Percentiles rank a stretch among this genome's conserved stretches.
These are phyloP conservation scores for Meredithiella fracta DNA, from an alignment of 2,329 filamentous ascomycete genomes.

Conservation along the genomic window DNA sequence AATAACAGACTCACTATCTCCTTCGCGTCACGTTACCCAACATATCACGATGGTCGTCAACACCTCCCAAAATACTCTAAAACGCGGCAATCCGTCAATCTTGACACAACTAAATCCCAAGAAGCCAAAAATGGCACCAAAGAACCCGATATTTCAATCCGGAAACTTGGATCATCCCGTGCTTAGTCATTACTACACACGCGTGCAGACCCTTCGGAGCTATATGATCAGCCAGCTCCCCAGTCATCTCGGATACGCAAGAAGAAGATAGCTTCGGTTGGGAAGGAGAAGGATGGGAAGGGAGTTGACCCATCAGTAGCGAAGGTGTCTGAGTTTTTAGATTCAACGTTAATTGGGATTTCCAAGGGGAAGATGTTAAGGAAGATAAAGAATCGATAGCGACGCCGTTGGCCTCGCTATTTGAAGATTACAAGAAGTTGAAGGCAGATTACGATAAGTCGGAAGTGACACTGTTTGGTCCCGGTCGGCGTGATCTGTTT, in stretches of 20 bases:
- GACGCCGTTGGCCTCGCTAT: neutral
- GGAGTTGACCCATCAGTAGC: slow-evolving; percentile 11
- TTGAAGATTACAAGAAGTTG: neutral
- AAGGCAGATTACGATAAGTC: slow-evolving; percentile 20
- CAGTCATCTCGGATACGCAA: slow-evolving; percentile 45
- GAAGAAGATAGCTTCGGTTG: slow-evolving; percentile 37
- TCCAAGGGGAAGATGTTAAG: neutral
- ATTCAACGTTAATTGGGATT: slow-evolving; percentile 14
- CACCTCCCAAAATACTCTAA: neutral
- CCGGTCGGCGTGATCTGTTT: slow-evolving; percentile 25
- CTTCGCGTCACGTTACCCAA: neutral
- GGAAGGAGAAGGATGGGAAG: slow-evolving; percentile 24
- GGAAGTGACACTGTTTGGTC: slow-evolving; percentile 33
- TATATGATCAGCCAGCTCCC: slow-evolving; percentile 54
- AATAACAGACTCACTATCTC: no score
- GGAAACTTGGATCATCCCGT: slow-evolving; percentile 1
- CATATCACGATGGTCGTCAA: neutral
- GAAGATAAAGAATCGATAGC: neutral
- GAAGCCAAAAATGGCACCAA: neutral
- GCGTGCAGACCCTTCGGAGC: slow-evolving; percentile 49
- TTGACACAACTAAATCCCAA: neutral
- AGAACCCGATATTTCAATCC: neutral
- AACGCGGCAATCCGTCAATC: neutral
- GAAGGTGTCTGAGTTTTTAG: slow-evolving; percentile 15
- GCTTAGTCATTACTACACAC: slow-evolving; percentile 38